Conservation (phyloP, 768 basidiomycete genomes). For the Coprinopsis strossmayeri region DNA sequence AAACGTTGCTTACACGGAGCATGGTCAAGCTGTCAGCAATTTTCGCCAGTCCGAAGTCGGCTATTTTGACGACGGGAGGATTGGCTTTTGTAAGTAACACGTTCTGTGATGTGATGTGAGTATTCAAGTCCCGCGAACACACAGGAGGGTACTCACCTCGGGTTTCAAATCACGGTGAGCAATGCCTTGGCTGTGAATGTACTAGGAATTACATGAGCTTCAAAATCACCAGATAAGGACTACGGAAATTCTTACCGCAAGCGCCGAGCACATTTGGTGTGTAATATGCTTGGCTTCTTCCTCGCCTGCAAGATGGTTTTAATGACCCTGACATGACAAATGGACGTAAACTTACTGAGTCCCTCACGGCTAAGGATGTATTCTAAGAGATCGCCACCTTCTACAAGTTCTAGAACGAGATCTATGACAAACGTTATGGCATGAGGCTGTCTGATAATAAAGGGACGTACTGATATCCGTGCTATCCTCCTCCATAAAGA, state of each 20-base stretch:
- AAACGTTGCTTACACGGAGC: constrained; percentile 65
- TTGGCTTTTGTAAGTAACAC: constrained; percentile 69
- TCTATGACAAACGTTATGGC: constrained; percentile 33
- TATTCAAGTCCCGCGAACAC: not conserved
- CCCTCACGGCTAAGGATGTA: constrained; percentile 60
- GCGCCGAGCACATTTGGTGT: constrained; percentile 76
- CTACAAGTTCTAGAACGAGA: constrained; percentile 78
- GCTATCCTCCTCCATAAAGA: constrained; percentile 57
- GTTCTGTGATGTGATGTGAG: constrained; percentile 41
- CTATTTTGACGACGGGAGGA: constrained; percentile 78
- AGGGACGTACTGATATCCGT: constrained; percentile 46
- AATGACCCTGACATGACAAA: not conserved
- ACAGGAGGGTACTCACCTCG: constrained; percentile 38
- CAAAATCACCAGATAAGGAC: no score
- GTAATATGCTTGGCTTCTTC: constrained; percentile 61
- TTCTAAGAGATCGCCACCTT: constrained; percentile 86
- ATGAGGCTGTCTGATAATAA: constrained; percentile 10
- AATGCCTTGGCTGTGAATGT: constrained; percentile 69
- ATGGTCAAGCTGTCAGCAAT: constrained; percentile 76
- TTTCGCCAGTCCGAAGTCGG: constrained; percentile 96
- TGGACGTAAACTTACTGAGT: constrained; percentile 52
- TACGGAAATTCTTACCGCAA: constrained; percentile 65
- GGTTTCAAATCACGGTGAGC: constrained; percentile 95
- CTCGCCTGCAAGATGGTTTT: constrained; percentile 30
- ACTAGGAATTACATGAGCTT: no score